These are phyloP conservation scores for Trichoderma polysporum DNA, from an alignment of 2,329 filamentous ascomycete species.

Conservation along the genomic window DNA sequence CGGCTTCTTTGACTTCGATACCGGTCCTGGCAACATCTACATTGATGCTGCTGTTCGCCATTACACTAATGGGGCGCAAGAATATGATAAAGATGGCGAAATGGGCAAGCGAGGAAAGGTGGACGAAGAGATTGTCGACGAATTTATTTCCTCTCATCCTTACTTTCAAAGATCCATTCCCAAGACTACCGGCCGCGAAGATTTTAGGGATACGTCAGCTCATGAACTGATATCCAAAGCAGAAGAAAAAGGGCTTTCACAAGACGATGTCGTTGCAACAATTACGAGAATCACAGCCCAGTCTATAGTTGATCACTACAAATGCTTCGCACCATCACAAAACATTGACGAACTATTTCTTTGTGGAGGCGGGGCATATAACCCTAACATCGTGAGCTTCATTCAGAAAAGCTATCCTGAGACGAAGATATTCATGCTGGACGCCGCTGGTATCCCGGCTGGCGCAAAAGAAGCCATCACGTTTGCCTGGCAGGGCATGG, in stretches of 20 bases:
- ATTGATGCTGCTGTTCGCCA: slow-evolving; percentile 30
- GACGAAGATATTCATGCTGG: slow-evolving; percentile 51
- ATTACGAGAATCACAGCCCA: slow-evolving; percentile 46
- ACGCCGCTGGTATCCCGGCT: slow-evolving; percentile 50
- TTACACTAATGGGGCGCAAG: slow-evolving; percentile 40
- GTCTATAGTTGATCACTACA: slow-evolving; percentile 31
- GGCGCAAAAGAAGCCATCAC: slow-evolving; percentile 53
- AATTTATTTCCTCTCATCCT: slow-evolving; percentile 39
- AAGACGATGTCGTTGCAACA: slow-evolving; percentile 49
- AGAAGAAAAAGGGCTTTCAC: slow-evolving; percentile 37
- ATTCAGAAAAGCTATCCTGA: slow-evolving; percentile 50
- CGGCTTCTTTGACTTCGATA: slow-evolving; percentile 41
- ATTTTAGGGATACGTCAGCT: slow-evolving; percentile 50
- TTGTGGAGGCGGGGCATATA: slow-evolving; percentile 58
- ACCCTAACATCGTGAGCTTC: slow-evolving; percentile 56
- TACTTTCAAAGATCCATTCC: slow-evolving; percentile 46
- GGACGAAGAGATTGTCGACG: slow-evolving; percentile 44
- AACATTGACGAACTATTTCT: slow-evolving; percentile 54
- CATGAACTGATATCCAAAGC: slow-evolving; percentile 44
- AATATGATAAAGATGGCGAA: slow-evolving; percentile 50
- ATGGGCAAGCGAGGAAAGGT: slow-evolving; percentile 41
- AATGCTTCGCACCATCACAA: slow-evolving; percentile 21
- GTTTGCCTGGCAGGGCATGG: slow-evolving; percentile 59
- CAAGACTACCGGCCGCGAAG: slow-evolving; percentile 50
- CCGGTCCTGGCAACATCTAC: slow-evolving; percentile 46